Evolutionary conservation across 2,329 filamentous ascomycete genomes (phyloP).

Genomic region (Furcasterigmium furcatum): DNA sequence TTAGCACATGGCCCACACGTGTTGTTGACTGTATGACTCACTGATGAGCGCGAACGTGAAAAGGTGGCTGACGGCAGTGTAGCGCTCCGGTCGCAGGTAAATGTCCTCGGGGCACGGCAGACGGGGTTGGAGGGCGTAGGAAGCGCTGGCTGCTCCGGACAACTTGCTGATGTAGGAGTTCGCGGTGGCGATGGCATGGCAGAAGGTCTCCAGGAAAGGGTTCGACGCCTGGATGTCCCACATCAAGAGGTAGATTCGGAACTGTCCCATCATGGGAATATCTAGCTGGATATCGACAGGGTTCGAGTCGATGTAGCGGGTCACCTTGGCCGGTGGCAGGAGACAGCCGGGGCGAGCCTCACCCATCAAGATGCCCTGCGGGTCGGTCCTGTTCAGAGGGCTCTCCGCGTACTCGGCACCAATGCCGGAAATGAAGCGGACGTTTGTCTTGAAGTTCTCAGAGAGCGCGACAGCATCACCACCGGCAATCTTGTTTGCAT

Average conservation of each 20-base stretch:
- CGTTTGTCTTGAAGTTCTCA: conserved; percentile 67
- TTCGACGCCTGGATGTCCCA: conserved; percentile 55
- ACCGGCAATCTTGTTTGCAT: conserved; percentile 55
- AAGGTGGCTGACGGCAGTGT: conserved; percentile 63
- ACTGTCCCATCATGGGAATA: conserved; percentile 74
- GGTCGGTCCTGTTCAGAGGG: conserved; percentile 41
- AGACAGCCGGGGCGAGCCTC: conserved; percentile 51
- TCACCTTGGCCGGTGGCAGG: conserved; percentile 66
- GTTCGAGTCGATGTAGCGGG: conserved; percentile 74
- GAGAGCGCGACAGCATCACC: conserved; percentile 63
- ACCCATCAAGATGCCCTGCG: conserved; percentile 38
- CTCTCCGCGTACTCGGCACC: conserved; percentile 60
- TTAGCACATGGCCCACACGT: conserved; percentile 12
- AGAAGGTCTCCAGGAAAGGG: conserved; percentile 59
- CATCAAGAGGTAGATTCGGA: conserved; percentile 70
- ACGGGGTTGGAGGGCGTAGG: conserved; percentile 58
- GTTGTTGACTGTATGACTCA: conserved; percentile 28
- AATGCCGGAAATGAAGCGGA: conserved; percentile 71
- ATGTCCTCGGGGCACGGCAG: conserved; percentile 58
- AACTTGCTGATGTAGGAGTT: conserved; percentile 57
- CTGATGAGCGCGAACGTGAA: conserved; percentile 70
- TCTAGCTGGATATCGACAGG: conserved; percentile 75
- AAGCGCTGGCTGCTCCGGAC: conserved; percentile 55
- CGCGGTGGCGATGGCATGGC: conserved; percentile 45
- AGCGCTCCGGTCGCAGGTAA: conserved; percentile 65